These are phyloP conservation scores for Phytophthora boehmeriae DNA, from an alignment of 352 stramenopile genomes.

Conservation along the genomic window DNA sequence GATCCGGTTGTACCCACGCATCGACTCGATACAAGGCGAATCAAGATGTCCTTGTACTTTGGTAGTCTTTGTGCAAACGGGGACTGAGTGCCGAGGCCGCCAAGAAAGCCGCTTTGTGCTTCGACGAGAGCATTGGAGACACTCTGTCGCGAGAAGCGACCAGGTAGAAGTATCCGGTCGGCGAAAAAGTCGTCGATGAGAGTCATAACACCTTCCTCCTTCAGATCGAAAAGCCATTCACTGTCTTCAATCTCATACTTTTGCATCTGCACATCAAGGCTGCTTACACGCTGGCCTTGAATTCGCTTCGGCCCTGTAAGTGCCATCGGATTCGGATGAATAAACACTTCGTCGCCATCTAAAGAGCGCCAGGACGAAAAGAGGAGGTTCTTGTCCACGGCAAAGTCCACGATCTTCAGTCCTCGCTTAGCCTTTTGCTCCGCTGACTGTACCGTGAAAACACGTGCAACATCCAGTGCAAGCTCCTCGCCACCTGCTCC, in stretches of 20 bases:
- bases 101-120: constrained; percentile 32
- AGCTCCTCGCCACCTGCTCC: constrained; percentile 46
- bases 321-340: constrained; percentile 73
- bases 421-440: constrained; percentile 38
- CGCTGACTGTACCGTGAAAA: constrained; percentile 50
- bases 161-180: constrained; percentile 61
- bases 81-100: constrained; percentile 30
- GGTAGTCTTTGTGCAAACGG: constrained; percentile 47
- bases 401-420: constrained; percentile 76
- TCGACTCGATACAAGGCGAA: constrained; percentile 57
- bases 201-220: constrained; percentile 40
- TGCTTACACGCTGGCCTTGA: constrained; percentile 54
- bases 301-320: constrained; percentile 65
- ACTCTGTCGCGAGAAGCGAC: constrained; percentile 71
- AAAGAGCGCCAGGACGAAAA: constrained; percentile 78
- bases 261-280: constrained; percentile 69
- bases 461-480: constrained; percentile 47
- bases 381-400: constrained; percentile 66
- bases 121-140: constrained; percentile 67
- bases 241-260: constrained; percentile 63
- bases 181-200: constrained; percentile 70
- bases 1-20: constrained; percentile 25
- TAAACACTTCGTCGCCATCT: constrained; percentile 61
- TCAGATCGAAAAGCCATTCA: constrained; percentile 60
- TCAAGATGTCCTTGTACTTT: constrained; percentile 69